phyloP scores from a whole-genome alignment of 2,329 filamentous ascomycete genomes.

The Paecilomyces fulvus region DNA sequence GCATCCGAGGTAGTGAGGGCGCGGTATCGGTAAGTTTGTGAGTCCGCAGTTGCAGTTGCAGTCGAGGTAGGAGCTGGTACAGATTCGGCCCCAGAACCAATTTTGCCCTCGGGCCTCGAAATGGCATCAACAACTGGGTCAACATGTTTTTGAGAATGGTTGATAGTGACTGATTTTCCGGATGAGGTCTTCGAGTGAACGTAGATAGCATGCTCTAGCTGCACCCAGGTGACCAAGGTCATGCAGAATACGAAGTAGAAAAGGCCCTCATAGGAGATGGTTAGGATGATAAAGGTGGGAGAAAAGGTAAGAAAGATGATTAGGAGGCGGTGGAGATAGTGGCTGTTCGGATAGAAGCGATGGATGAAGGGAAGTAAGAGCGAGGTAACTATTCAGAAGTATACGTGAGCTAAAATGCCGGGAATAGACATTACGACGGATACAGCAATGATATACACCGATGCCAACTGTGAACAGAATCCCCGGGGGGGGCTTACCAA shows the following conservation, averaged over 20 bases:
- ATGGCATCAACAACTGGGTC: not conserved
- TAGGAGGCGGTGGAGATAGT: constrained; percentile 83
- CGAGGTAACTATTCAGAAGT: constrained; percentile 51
- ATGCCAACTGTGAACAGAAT: not conserved
- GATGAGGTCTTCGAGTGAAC: constrained; percentile 23
- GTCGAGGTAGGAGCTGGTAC: constrained; percentile 20
- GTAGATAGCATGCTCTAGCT: constrained; percentile 75
- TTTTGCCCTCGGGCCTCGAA: not conserved
- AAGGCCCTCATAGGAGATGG: constrained; percentile 92
- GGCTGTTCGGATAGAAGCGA: constrained; percentile 66
- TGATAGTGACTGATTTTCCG: not conserved
- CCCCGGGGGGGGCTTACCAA: constrained; percentile 46
- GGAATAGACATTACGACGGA: not conserved
- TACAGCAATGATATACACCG: not conserved
- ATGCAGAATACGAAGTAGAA: constrained; percentile 89
- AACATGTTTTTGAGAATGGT: not conserved
- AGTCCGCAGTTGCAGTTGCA: constrained; percentile 23
- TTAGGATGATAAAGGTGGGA: constrained; percentile 88
- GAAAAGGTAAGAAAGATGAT: constrained; percentile 89
- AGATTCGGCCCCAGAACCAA: not conserved
- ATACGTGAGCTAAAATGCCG: constrained; percentile 8
- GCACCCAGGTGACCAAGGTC: constrained; percentile 78
- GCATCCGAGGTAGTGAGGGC: constrained; percentile 72
- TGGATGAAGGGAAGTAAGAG: constrained; percentile 75
- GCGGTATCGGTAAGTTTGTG: constrained; percentile 43